Evolutionary conservation across 805 yeast species (phyloP), one percentile per base, ranked within the genome.

Genomic region (Yamadazyma nakazawae): DNA sequence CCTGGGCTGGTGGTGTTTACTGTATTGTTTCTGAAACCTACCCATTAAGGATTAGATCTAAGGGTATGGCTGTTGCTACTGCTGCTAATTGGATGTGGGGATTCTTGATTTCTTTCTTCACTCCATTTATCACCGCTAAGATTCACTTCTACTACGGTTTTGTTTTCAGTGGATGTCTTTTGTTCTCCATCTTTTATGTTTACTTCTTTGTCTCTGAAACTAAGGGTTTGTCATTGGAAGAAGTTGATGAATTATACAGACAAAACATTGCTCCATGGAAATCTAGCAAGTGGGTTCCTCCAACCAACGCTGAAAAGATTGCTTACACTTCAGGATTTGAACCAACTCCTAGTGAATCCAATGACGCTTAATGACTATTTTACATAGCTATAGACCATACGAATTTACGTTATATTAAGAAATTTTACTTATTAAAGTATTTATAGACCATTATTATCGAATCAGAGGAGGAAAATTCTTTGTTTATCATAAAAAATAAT

Each of bases 181-280:
- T 81, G 35, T 78, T 81, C 53, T 75, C 82, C 46, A 68, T 83
- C 61, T 71, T 84, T 65, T 88, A 84, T 65, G 85, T 86, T 41
- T 81, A 76, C 75, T 81, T 87, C 74, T 75, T 77, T 54, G 81
- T 88, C 49, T 80, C 81, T 57, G 92, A 86, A 68, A 88, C 96
- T 46, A 82, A 80, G 69, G 95, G 95, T 50, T 76, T 87, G 56
- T 76, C 87, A 36, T 77, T 88, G 63, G 96, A 88, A 69, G 89
- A 87, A 67, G 88, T 87, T 53, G 90, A 87, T 62, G 81, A 78
- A 59, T 70, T 83, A 74, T 84, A 82, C 58, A 71, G 72, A 45
- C 65, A 64, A 46, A 61, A 59, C 46, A 50, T 67, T 43, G 50
- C 54, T 16, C 66, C 75, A 37, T 70, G 71, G 72, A 66, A 67